Evolutionary conservation across 2,329 filamentous ascomycete species (phyloP).

Genomic region (Colletotrichum falcatum): DNA sequence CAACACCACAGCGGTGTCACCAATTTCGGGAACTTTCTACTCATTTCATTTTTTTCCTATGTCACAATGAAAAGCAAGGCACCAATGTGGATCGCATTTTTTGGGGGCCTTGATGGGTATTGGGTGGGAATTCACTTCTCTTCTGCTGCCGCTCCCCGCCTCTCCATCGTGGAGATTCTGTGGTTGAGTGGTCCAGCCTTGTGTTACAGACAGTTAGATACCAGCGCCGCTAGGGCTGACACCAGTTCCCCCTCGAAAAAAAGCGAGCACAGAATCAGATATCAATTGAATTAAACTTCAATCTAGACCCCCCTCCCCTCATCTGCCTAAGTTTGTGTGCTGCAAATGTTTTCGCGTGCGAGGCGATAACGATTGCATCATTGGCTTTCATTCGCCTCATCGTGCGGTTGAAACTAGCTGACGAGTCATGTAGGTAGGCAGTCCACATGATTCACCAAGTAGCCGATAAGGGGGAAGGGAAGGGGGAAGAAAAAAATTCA

Average conservation of each 20-base stretch:
- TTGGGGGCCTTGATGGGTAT: constrained; percentile 36
- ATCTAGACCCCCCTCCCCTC: constrained; percentile 20
- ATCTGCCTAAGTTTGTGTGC: not conserved
- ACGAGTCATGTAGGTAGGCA: constrained; percentile 39
- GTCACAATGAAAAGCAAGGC: constrained; percentile 34
- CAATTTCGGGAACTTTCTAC: constrained; percentile 26
- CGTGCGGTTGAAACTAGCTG: constrained; percentile 33
- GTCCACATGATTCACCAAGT: constrained; percentile 35
- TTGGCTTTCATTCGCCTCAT: constrained; percentile 27
- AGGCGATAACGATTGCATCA: constrained; percentile 36
- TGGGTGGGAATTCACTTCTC: constrained; percentile 31
- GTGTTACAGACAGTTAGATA: constrained; percentile 40
- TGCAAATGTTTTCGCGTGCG: not conserved
- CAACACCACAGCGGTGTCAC: constrained; percentile 39
- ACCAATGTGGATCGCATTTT: constrained; percentile 10
- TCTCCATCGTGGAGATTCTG: constrained; percentile 25
- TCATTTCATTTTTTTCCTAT: constrained; percentile 23
- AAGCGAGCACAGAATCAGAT: constrained; percentile 19
- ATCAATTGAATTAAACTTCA: constrained; percentile 37
- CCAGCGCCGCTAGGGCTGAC: constrained; percentile 19
- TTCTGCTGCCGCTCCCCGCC: constrained; percentile 40
- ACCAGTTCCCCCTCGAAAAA: constrained; percentile 17
- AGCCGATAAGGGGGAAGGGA: constrained; percentile 2
- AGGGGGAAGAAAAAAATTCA: not conserved
- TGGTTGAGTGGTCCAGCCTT: constrained; percentile 38